These are phyloP conservation scores for Diaporthe caulivora DNA, from an alignment of 2,329 filamentous ascomycete genomes.

Conservation along the genomic window DNA sequence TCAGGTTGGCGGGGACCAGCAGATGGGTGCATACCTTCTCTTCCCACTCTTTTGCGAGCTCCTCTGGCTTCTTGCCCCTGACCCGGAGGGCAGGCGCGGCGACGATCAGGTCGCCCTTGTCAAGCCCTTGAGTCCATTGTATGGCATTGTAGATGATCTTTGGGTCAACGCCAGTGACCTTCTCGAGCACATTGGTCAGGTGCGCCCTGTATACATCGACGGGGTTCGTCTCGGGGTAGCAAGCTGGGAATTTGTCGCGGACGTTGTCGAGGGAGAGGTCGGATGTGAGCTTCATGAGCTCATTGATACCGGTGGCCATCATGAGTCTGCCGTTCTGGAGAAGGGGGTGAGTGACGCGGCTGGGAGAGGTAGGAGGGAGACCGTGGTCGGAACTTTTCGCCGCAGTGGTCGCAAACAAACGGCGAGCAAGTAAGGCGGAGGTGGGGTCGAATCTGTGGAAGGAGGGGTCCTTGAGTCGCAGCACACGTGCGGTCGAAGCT, in stretches of 20 bases:
- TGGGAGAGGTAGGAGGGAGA: neutral
- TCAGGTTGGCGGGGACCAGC: too few relatives aligned
- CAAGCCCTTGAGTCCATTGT: conserved; percentile 82
- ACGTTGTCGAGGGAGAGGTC: conserved; percentile 52
- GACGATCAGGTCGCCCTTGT: conserved; percentile 86
- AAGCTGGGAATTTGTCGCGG: conserved; percentile 63
- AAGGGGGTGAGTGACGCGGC: conserved; percentile 31
- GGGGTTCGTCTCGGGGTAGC: conserved; percentile 78
- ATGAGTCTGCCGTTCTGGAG: conserved; percentile 38
- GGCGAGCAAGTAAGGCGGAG: conserved; percentile 4
- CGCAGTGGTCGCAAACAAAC: conserved; percentile 30
- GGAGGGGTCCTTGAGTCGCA: conserved; percentile 35
- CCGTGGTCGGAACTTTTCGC: conserved; percentile 14
- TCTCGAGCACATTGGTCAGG: conserved; percentile 75
- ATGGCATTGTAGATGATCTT: conserved; percentile 80
- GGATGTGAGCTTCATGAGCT: conserved; percentile 51
- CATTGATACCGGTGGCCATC: conserved; percentile 47
- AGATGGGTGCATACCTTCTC: conserved; percentile 60
- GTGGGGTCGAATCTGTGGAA: conserved; percentile 35
- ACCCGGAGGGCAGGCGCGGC: conserved; percentile 84
- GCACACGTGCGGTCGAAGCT: conserved; percentile 3
- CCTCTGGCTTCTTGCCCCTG: conserved; percentile 76
- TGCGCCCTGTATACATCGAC: conserved; percentile 85
- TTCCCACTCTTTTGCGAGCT: conserved; percentile 72
- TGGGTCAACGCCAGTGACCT: conserved; percentile 77